Base-by-base conservation (phyloP, 257 asterid genomes). In the Eucommia ulmoides region DNA sequence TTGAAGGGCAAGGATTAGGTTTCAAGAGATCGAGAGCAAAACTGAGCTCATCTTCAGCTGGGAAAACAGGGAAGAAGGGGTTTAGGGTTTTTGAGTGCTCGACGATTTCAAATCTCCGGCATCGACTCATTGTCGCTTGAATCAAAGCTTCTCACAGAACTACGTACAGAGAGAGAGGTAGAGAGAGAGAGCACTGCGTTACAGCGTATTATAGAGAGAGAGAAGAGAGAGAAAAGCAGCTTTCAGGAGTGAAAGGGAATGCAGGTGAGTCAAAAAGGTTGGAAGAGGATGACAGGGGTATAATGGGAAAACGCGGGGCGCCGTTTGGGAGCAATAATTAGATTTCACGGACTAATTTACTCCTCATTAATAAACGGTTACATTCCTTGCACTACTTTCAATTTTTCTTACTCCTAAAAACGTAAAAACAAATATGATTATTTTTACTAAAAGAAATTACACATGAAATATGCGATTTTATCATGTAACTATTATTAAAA, bases 101-200 rank as follows among this genome's bases (percentile, higher is more conserved):
- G 3, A 82, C 47, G 22, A 82, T 44, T 49, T 82, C 82, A 60
- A 73, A 79, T 72, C 92, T 69, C 50, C 79, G 67, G 63, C 65
- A 66, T 53, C 88, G 48, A 45, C 81, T 76, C 95, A 79, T 81
- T 46, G 60, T 64, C 35, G 55, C 20, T 62, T 48, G 48, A 58
- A 18, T 26, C 56, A 2, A 59, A 42, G 41, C n/a, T n/a, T n/a
- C n/a, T n/a, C n/a, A n/a, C n/a, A 24, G 24, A 8, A 29, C 7
- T 29, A 12, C 38, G 38, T 29, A 29, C 38, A 29, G 12, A 5
- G 8, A 12, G 12, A 5, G 38, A 29, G 38, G 8, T 29, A 29
- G 7, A 29, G 8, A 29, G 38, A 29, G 7, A 5, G 12, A 29
- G 12, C 8, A 29, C 38, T 29, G 7, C 12, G 38, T 12, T 10